Base-by-base conservation (phyloP, 192 early-diverging fungal species). In the Cetraspora pellucida region DNA sequence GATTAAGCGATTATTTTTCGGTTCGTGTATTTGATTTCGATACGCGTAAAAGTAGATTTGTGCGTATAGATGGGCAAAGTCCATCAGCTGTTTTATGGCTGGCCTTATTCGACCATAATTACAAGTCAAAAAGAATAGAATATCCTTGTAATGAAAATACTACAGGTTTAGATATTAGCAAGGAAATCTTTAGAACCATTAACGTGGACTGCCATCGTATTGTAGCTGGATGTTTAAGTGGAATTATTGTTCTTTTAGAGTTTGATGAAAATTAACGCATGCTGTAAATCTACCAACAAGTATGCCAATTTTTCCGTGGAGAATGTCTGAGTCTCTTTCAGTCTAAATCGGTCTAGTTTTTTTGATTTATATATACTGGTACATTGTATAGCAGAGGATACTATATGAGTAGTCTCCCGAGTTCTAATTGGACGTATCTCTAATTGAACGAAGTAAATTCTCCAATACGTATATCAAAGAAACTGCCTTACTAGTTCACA, bases 171-270 rank as follows among this genome's bases (percentile, higher is more conserved):
- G 30, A 47, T 25, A 43, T 63, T 28, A 27, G 23, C 11, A 63
- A 37, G 23, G 30, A 75, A n/a, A 19, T 25, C 1, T 47, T 63
- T 21, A 75, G 27, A 63, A 64, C 73, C 23, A 4, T 75, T 3
- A 58, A 47, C 46, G 57, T 75, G 17, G 60, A 52, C 50, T 47
- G 47, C 49, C 59, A 23, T 10, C 43, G 47, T 17, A 50, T 75
- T 25, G 44, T 75, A 49, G 45, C 57, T 13, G 73, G 73, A 27
- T 75, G 60, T 75, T 45, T 37, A 10, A 75, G 52, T 75, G 73
- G 73, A 14, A 44, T 47, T 13, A 50, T 75, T 45, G 73, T 25
- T 30, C 27, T 50, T 63, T 47, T 75, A 63, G 73, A 54, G 23
- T 75, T 75, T 28, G 59, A 63, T 17, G 55, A 61, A 60, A 52